These are phyloP conservation scores for Calonectria ilicicola DNA, from an alignment of 2,329 filamentous ascomycete genomes.

Conservation along the genomic window DNA sequence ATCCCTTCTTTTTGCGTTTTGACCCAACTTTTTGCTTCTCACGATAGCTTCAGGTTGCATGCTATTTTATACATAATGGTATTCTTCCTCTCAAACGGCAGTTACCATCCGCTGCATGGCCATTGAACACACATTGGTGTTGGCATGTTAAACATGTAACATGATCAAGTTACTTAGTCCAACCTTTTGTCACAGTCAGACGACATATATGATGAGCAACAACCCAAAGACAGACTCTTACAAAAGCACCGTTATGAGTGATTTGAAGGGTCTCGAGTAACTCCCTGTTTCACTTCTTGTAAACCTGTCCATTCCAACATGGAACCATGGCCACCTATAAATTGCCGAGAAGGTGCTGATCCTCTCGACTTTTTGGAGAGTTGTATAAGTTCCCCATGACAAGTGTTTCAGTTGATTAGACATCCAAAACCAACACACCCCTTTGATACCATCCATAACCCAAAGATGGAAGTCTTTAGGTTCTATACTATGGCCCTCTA, in stretches of 20 bases:
- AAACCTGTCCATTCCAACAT: background rate
- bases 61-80: background rate
- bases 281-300: background rate
- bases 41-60: background rate
- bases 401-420: background rate
- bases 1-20: conserved; percentile 29
- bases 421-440: background rate
- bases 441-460: background rate
- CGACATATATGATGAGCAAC: background rate
- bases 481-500: background rate
- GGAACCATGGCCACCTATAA: conserved; percentile 2
- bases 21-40: background rate
- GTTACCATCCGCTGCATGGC: background rate
- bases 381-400: background rate
- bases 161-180: background rate
- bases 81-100: background rate
- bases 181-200: background rate
- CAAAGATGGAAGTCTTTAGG: background rate
- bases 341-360: background rate
- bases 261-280: background rate
- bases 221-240: background rate
- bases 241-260: background rate
- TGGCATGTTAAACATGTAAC: background rate
- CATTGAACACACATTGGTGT: background rate
- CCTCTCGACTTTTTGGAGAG: background rate